A percentile compares a stretch with the other conserved stretches of the same genome.
These are phyloP conservation scores for Iberis pinnata DNA, from an alignment of 345 rosid species.

Conservation along the genomic window DNA sequence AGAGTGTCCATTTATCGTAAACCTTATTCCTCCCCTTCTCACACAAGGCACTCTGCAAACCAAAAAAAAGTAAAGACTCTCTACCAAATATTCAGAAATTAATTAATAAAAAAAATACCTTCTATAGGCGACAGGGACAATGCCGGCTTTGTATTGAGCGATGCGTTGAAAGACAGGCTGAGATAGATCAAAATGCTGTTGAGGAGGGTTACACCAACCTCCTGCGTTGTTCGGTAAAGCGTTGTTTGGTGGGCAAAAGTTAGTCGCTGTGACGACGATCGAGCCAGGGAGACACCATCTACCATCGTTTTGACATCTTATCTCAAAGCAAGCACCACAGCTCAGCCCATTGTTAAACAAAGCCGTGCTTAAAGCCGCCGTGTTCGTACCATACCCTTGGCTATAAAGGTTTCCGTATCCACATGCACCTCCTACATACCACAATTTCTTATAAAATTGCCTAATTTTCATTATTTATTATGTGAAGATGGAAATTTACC, in stretches of 20 bases:
- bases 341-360: slow-evolving; percentile 64
- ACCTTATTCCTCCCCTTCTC: slow-evolving; percentile 65
- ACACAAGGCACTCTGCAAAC: slow-evolving; percentile 53
- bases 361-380: slow-evolving; percentile 78
- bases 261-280: slow-evolving; percentile 65
- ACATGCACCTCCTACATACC: slow-evolving; percentile 62
- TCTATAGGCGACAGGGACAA: slow-evolving; percentile 62
- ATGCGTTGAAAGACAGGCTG: slow-evolving; percentile 79
- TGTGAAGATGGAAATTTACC: slow-evolving; percentile 31
- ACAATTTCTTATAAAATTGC: slow-evolving; percentile 21
- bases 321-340: slow-evolving; percentile 79
- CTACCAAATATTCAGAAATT: no score
- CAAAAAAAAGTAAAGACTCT: no score
- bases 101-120: slow-evolving; percentile 33
- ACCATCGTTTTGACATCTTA: slow-evolving; percentile 46
- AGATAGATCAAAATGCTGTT: slow-evolving; percentile 67
- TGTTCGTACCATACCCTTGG: slow-evolving; percentile 76
- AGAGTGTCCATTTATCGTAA: slow-evolving; percentile 72
- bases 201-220: slow-evolving; percentile 90
- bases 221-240: slow-evolving; percentile 71
- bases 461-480: neutral
- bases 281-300: slow-evolving; percentile 74
- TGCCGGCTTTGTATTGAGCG: slow-evolving; percentile 73
- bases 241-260: slow-evolving; percentile 76
- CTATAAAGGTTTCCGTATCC: slow-evolving; percentile 75